Conservation (phyloP, 225 moss, liverwort and hornwort species). For the Rhytidiadelphus loreus region DNA sequence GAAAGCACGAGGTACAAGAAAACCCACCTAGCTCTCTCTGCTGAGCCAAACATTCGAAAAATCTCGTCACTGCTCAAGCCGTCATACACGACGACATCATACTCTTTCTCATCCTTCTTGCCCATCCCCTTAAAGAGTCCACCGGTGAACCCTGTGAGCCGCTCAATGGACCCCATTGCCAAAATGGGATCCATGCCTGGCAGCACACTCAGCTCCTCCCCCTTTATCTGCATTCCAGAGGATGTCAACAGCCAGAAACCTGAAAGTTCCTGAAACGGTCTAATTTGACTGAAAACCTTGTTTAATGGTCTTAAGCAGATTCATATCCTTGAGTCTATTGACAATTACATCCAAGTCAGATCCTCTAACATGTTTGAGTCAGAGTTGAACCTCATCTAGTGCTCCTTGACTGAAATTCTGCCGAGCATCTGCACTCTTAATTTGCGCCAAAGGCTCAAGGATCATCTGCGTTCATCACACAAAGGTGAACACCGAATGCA, state of each 20-base stretch:
- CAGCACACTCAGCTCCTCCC: constrained; percentile 87
- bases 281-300: not conserved
- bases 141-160: constrained; percentile 62
- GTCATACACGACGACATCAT: constrained; percentile 85
- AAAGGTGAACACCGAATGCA: not conserved
- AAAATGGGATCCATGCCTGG: constrained; percentile 93
- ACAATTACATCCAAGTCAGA: not conserved
- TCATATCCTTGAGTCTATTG: not conserved
- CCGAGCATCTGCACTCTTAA: constrained; percentile 73
- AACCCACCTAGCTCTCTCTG: constrained; percentile 70
- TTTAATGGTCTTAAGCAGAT: not conserved
- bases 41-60: constrained; percentile 85
- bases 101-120: constrained; percentile 32
- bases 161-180: constrained; percentile 79
- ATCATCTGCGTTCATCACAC: constrained; percentile 24
- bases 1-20: not conserved
- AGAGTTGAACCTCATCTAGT: constrained; percentile 73
- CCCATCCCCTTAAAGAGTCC: constrained; percentile 41
- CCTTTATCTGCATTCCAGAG: constrained; percentile 54
- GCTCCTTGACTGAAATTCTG: constrained; percentile 93
- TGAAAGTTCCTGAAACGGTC: not conserved
- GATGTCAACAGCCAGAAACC: not conserved
- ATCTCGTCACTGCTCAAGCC: constrained; percentile 83
- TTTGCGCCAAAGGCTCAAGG: constrained; percentile 70
- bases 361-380: not conserved